Evolutionary conservation across 371 early-diverging fungal species (phyloP).

Genomic region (Nematocida homosporus): DNA sequence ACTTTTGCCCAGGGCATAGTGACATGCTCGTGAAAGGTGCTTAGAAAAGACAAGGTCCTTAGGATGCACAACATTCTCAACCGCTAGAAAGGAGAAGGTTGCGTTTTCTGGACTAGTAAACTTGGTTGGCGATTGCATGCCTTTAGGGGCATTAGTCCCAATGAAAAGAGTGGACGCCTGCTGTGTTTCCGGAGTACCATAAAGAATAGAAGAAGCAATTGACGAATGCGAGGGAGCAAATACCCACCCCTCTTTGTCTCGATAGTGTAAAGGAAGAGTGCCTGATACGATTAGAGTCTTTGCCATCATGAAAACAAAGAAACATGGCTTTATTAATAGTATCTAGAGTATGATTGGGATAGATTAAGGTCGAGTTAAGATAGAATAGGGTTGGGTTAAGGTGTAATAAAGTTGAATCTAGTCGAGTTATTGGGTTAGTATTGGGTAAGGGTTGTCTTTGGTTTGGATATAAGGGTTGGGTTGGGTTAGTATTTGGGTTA

Average conservation of each 20-base stretch:
- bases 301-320: slow-evolving; percentile 40
- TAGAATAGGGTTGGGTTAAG: too few relatives aligned
- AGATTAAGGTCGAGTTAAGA: too few relatives aligned
- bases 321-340: slow-evolving; percentile 1
- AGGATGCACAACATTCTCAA: slow-evolving; percentile 4
- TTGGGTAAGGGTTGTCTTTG: too few relatives aligned
- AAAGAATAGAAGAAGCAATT: slow-evolving; percentile 31
- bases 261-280: slow-evolving; percentile 43
- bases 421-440: too few relatives aligned
- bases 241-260: background rate
- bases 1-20: slow-evolving; percentile 38
- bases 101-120: background rate
- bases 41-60: slow-evolving; percentile 39
- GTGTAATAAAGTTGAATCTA: too few relatives aligned
- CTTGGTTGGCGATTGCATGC: background rate
- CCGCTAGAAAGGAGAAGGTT: slow-evolving; percentile 32
- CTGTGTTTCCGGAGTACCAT: slow-evolving; percentile 4
- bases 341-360: background rate
- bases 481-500: too few relatives aligned
- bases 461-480: too few relatives aligned
- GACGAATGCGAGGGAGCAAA: slow-evolving; percentile 50
- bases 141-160: slow-evolving; percentile 7
- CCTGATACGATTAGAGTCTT: slow-evolving; percentile 46
- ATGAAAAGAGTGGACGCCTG: slow-evolving; percentile 28
- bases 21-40: slow-evolving; percentile 47